A percentile compares a stretch with the other conserved stretches of the same genome.
These are phyloP conservation scores for Tuber brumale DNA, from an alignment of 495 filamentous ascomycete species.

Conservation along the genomic window DNA sequence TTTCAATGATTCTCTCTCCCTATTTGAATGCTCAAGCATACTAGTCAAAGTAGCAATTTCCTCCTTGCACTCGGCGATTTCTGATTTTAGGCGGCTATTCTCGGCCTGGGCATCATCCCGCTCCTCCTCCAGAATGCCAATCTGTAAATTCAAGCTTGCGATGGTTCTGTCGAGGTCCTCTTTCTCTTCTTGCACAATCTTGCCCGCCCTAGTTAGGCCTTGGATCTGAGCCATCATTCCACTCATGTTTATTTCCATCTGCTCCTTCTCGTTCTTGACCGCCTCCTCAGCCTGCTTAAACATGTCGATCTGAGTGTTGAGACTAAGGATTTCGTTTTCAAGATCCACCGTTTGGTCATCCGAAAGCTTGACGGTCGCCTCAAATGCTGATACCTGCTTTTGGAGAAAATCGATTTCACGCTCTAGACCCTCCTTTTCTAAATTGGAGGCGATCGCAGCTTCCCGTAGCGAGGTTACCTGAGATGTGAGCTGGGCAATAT, in stretches of 20 bases:
- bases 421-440: constrained; percentile 23
- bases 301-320: background rate
- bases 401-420: constrained; percentile 19
- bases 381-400: constrained; percentile 20
- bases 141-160: constrained; percentile 9
- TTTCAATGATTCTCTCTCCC: constrained; percentile 19
- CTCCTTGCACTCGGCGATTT: constrained; percentile 20
- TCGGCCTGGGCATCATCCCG: constrained; percentile 23
- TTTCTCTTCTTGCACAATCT: constrained; percentile 17
- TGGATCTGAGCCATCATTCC: constrained; percentile 25
- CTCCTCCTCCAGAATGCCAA: constrained; percentile 19
- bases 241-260: constrained; percentile 12
- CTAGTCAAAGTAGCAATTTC: constrained; percentile 22
- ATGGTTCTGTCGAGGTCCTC: constrained; percentile 19
- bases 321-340: background rate
- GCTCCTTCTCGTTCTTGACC: constrained; percentile 17
- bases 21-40: constrained; percentile 20
- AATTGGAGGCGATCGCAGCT: background rate
- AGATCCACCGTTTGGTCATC: constrained; percentile 21
- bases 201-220: constrained; percentile 17
- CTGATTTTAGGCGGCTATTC: constrained; percentile 23
- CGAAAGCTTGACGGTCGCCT: constrained; percentile 16
- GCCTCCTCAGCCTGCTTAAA: constrained; percentile 13
- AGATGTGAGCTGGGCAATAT: background rate
- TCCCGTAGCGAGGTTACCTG: background rate